Base-by-base conservation (phyloP, 768 basidiomycete species). In the Hydnomerulius pinastri region DNA sequence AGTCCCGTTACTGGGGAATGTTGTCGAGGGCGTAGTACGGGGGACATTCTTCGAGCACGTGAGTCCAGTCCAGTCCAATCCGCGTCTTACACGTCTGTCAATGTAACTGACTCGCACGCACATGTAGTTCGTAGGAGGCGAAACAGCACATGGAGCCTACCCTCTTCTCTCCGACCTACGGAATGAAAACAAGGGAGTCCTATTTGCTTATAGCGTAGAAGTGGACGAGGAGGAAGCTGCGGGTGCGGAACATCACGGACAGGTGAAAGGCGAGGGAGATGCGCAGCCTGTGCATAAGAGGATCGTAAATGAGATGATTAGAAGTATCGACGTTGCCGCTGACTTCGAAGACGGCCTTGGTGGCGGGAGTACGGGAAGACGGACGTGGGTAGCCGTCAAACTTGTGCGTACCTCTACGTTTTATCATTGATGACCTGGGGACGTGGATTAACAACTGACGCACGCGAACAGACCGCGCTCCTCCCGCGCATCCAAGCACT, bases 31-130 rank as follows among this genome's bases (percentile, higher is more conserved):
- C 1, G 63, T 90, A 46, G 86, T 96, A 5, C 77, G 90, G 35
- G 69, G 76, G 9, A 95, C 93, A 0, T 96, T 97, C 73, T 96
- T 93, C 61, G 77, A 81, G 39, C 93, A 95, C 72, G 89, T 87
- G 54, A 25, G 77, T 53, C 6, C n/a, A n/a, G n/a, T n/a, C n/a
- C n/a, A n/a, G n/a, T n/a, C n/a, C n/a, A n/a, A n/a, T n/a, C n/a
- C n/a, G n/a, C n/a, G n/a, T 32, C 0, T 15, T 6, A 4, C 3
- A 21, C 28, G n/a, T n/a, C 4, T 10, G 4, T 50, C n/a, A 4
- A 7, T 9, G n/a, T 8, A 1, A 33, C 42, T 42, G 30, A 55
- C 17, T 21, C 20, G 24, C 9, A 2, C 4, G 4, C 20, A 23
- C 6, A 1, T 11, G n/a, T 13, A 92, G 86, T 98, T 96, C 57